These are phyloP conservation scores for Sporothrix protearum DNA, from an alignment of 2,329 filamentous ascomycete genomes.

Conservation along the genomic window DNA sequence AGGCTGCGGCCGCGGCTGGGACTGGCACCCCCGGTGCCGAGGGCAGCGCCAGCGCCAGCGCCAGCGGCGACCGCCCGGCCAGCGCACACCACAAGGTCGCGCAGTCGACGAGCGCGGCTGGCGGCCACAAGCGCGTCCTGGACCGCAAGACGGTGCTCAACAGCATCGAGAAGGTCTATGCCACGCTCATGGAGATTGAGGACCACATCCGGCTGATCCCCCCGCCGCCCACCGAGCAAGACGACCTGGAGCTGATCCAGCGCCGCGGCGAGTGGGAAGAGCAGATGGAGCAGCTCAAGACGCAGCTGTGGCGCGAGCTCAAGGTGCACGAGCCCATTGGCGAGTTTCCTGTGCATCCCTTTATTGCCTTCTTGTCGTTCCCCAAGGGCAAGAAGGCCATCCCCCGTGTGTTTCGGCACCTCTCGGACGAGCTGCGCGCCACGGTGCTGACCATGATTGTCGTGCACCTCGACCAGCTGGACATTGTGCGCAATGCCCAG, in stretches of 20 bases:
- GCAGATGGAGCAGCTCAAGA: conserved; percentile 66
- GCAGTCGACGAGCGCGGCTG: not conserved
- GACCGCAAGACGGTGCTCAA: conserved; percentile 79
- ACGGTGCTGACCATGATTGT: conserved; percentile 95
- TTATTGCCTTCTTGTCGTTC: conserved; percentile 92
- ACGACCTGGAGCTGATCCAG: conserved; percentile 66
- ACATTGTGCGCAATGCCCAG: conserved; percentile 80
- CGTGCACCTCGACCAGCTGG: conserved; percentile 85
- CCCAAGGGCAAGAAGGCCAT: conserved; percentile 96
- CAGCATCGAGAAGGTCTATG: conserved; percentile 86
- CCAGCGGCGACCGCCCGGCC: not conserved
- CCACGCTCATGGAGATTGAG: conserved; percentile 86
- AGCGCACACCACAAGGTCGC: conserved; percentile 34
- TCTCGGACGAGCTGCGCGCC: conserved; percentile 86
- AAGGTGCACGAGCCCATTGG: conserved; percentile 93
- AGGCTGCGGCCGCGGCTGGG: not conserved
- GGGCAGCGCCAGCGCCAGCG: conserved; percentile 42
- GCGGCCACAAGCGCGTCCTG: conserved; percentile 45
- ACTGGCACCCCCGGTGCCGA: conserved; percentile 33
- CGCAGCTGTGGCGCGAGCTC: conserved; percentile 76
- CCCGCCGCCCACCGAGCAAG: conserved; percentile 55
- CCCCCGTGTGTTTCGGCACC: conserved; percentile 88
- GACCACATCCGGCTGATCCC: conserved; percentile 84
- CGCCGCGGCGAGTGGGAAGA: conserved; percentile 77
- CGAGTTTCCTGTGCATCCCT: conserved; percentile 75